Evolutionary conservation across 805 yeast genomes (phyloP).

Genomic region (Debaryomyces hansenii): DNA sequence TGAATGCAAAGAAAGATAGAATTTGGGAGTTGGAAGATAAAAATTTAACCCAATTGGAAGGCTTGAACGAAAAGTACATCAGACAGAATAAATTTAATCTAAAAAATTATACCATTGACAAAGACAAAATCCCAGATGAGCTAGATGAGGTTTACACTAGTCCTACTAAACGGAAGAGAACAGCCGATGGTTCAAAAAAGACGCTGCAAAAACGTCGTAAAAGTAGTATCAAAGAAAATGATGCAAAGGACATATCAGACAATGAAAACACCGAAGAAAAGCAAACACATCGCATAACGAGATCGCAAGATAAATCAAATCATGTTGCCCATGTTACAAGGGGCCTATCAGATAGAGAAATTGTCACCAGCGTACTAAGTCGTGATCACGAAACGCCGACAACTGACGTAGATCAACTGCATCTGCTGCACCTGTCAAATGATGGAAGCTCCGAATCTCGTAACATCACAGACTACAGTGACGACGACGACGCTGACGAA

Average conservation of each 20-base stretch:
- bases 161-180: slow-evolving; percentile 15
- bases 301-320: no score
- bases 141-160: slow-evolving; percentile 14
- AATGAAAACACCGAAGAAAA: no score
- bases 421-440: no score
- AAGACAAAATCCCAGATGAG: slow-evolving; percentile 17
- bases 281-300: no score
- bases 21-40: slow-evolving; percentile 23
- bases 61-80: slow-evolving; percentile 16
- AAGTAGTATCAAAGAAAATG: no score
- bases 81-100: slow-evolving; percentile 14
- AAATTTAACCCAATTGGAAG: slow-evolving; percentile 7
- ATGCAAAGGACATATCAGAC: no score
- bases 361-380: not conserved
- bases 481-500: no score
- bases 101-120: slow-evolving; percentile 12
- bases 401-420: not conserved
- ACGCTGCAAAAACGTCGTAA: no score
- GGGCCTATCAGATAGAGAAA: not conserved
- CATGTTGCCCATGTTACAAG: not conserved
- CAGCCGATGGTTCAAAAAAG: not conserved
- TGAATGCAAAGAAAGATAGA: slow-evolving; percentile 29
- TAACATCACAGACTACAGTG: no score
- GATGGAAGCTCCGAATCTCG: no score
- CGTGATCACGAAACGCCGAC: not conserved